Evolutionary conservation across 352 stramenopile species (phyloP).

Genomic region (Plasmopara halstedii): DNA sequence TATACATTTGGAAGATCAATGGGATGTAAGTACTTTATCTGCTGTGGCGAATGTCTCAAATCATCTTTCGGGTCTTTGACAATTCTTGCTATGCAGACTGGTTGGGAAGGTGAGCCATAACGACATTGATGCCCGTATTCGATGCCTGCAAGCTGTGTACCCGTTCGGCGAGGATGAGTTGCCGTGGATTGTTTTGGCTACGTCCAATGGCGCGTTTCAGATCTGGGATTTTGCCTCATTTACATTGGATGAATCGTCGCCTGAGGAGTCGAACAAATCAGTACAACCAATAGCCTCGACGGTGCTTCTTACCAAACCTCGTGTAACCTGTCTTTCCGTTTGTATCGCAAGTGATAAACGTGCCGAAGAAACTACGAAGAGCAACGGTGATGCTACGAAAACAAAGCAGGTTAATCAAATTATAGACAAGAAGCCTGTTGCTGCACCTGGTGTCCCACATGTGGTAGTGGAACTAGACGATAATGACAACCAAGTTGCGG

Average conservation of each 20-base stretch:
- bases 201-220: constrained; percentile 66
- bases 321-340: constrained; percentile 65
- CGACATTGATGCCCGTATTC: constrained; percentile 61
- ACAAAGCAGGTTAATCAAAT: constrained; percentile 29
- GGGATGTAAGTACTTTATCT: constrained; percentile 45
- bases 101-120: constrained; percentile 60
- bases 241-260: constrained; percentile 34
- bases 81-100: constrained; percentile 26
- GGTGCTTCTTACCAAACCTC: constrained; percentile 58
- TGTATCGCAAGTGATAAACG: constrained; percentile 31
- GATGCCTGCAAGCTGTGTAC: constrained; percentile 69
- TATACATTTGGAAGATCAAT: constrained; percentile 75
- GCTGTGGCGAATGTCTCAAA: not conserved
- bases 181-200: constrained; percentile 68
- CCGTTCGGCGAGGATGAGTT: constrained; percentile 42
- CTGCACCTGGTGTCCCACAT: constrained; percentile 29
- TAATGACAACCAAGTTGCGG: constrained; percentile 10
- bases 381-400: constrained; percentile 8
- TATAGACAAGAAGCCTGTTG: constrained; percentile 19
- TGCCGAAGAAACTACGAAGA: constrained; percentile 8
- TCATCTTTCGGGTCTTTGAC: not conserved
- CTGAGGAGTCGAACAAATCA: constrained; percentile 48
- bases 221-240: constrained; percentile 75
- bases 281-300: constrained; percentile 56
- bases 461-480: constrained; percentile 67